phyloP scores from a whole-genome alignment of 441 rosid species.

The Theobroma grandiflorum region DNA sequence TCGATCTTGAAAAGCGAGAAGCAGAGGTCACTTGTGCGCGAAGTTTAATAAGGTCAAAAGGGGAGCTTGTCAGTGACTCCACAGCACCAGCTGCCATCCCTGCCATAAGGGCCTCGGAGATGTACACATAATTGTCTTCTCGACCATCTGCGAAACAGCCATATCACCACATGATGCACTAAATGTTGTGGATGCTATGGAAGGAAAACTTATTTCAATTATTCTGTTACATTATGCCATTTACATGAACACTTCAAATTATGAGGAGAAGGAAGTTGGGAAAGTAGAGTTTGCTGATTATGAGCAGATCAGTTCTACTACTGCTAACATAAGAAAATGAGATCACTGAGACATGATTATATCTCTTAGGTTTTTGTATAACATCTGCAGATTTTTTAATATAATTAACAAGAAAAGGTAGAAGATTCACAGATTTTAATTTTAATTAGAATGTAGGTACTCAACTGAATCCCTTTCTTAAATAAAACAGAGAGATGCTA shows the following conservation, averaged over 20 bases:
- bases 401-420: not conserved
- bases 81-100: constrained; percentile 82
- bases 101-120: constrained; percentile 77
- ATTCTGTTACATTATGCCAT: not conserved
- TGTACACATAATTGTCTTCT: constrained; percentile 66
- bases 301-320: not conserved
- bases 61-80: constrained; percentile 74
- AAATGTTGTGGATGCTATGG: not conserved
- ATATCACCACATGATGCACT: not conserved
- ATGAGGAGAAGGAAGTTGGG: not conserved
- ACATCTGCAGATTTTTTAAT: not conserved
- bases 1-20: constrained; percentile 49
- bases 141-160: constrained; percentile 68
- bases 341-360: not conserved
- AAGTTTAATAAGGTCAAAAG: constrained; percentile 85
- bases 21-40: constrained; percentile 84
- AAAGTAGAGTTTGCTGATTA: not conserved
- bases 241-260: not conserved
- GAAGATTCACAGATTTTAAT: not conserved
- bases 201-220: not conserved
- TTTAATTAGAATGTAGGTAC: not conserved
- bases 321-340: not conserved
- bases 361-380: not conserved
- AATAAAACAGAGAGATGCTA: not conserved
- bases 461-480: constrained; percentile 9